Evolutionary conservation across 345 rosid species (phyloP).

Genomic region (Acer yangbiense): DNA sequence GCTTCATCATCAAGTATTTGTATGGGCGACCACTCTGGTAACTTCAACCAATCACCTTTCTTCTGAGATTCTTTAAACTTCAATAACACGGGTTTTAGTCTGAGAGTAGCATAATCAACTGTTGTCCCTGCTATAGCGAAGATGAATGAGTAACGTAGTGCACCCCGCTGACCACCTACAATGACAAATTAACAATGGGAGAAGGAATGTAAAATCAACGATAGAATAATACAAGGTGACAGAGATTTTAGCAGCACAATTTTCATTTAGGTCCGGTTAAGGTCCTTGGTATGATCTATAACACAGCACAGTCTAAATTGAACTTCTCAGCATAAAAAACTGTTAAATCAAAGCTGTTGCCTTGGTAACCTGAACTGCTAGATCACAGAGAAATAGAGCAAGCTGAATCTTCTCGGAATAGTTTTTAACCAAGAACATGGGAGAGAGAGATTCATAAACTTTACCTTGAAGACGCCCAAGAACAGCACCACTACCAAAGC

Average conservation of each 20-base stretch:
- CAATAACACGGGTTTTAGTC: conserved; percentile 44
- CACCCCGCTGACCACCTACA: conserved; percentile 80
- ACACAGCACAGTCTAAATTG: not conserved
- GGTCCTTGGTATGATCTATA: not conserved
- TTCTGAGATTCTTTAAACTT: conserved; percentile 33
- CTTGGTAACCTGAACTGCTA: not conserved
- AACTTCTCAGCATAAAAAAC: not conserved
- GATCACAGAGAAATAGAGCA: not conserved
- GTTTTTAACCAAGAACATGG: not conserved
- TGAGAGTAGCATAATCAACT: conserved; percentile 53
- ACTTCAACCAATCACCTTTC: conserved; percentile 43
- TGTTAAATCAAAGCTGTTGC: not conserved
- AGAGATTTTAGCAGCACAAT: not conserved
- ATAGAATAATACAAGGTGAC: not conserved
- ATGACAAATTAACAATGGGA: conserved; percentile 8
- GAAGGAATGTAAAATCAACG: not conserved
- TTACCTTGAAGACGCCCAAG: conserved; percentile 88
- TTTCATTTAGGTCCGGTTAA: not conserved
- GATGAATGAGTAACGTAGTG: conserved; percentile 66
- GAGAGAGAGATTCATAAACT: not conserved
- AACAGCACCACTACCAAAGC: conserved; percentile 78
- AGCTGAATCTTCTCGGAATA: conserved; percentile 3
- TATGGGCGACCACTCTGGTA: conserved; percentile 89
- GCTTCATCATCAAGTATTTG: conserved; percentile 83
- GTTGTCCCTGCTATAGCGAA: conserved; percentile 67